Base-by-base conservation (phyloP, 2,329 filamentous ascomycete genomes). In the Alternaria dauci region DNA sequence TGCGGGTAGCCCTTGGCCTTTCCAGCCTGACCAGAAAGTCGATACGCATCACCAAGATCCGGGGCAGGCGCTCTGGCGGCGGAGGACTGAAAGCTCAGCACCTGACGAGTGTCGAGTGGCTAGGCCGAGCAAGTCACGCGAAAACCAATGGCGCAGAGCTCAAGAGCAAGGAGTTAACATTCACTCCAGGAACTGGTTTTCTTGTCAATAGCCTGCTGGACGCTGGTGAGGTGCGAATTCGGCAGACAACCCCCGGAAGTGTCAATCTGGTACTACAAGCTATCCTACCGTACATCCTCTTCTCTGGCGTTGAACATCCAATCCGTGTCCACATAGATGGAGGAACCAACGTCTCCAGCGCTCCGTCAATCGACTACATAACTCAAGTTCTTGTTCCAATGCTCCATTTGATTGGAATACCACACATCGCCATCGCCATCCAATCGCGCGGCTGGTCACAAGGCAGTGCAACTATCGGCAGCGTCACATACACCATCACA, bases 201-300 rank as follows among this genome's bases (percentile, higher is more conserved):
- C 25, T 9, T 46, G 58, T 2, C 14, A 42, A 20, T 28, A 32
- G 39, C 9, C 8, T 57, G 2, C 34, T 62, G 9, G 18, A 39
- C 25, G 34, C 43, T 18, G 58, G 65, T 38, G 73, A 79, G 3
- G 83, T 82, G 2, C 39, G 52, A n/a, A 78, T 75, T 56, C 63
- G 61, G 9, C 76, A 76, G 44, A 71, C 44, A 14, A 79, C 75
- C 3, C 84, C 85, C 0, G 87, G 87, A 0, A 84, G 83, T 18
- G 81, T 86, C 5, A 85, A 82, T 47, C 77, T 89, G 12, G 82
- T 87, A 0, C 80, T 88, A 54, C 87, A 89, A 70, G 86, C 87
- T 5, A 76, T 89, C 4, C 81, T 88, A 39, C 87, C 87, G 0
- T 88, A 84, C 64, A 72, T 88, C 3, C 72, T 89, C 2, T 83